These are phyloP conservation scores for Circinella minor DNA, from an alignment of 371 early-diverging fungal genomes.

Conservation along the genomic window DNA sequence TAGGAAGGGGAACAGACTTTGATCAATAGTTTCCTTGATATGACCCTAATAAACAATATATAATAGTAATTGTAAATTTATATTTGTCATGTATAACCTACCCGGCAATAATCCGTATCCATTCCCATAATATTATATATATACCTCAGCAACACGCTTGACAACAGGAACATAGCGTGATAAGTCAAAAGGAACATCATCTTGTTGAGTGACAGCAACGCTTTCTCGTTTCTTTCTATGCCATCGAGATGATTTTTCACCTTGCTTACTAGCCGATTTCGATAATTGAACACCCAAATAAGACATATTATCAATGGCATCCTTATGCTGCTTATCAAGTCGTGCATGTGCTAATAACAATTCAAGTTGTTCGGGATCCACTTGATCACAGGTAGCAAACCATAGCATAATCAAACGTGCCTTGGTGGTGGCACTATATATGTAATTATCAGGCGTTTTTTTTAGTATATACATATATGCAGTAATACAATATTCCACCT, in stretches of 20 bases:
- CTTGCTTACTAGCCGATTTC: slow-evolving; percentile 45
- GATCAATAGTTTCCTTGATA: slow-evolving; percentile 62
- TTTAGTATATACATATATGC: background rate
- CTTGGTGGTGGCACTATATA: slow-evolving; percentile 69
- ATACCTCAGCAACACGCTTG: slow-evolving; percentile 59
- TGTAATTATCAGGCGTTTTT: background rate
- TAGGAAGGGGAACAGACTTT: slow-evolving; percentile 62
- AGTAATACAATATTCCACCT: too few relatives aligned
- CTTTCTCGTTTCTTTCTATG: slow-evolving; percentile 43
- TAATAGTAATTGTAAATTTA: background rate
- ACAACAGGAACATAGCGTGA: slow-evolving; percentile 75
- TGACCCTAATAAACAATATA: slow-evolving; percentile 45
- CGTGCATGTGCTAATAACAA: slow-evolving; percentile 75
- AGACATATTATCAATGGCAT: slow-evolving; percentile 79
- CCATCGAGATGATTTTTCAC: slow-evolving; percentile 47
- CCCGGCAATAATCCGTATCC: too few relatives aligned
- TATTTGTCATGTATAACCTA: background rate
- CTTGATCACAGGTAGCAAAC: slow-evolving; percentile 74
- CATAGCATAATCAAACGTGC: slow-evolving; percentile 87
- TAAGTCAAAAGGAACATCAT: slow-evolving; percentile 68
- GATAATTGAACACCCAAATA: slow-evolving; percentile 68
- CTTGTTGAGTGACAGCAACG: slow-evolving; percentile 36
- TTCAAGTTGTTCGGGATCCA: slow-evolving; percentile 70
- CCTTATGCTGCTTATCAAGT: slow-evolving; percentile 72
- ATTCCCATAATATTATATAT: background rate